Percentiles rank a stretch among this genome's conserved stretches.
phyloP scores from a whole-genome alignment of 1,139 yeast species.

The Suhomyces maxii region DNA sequence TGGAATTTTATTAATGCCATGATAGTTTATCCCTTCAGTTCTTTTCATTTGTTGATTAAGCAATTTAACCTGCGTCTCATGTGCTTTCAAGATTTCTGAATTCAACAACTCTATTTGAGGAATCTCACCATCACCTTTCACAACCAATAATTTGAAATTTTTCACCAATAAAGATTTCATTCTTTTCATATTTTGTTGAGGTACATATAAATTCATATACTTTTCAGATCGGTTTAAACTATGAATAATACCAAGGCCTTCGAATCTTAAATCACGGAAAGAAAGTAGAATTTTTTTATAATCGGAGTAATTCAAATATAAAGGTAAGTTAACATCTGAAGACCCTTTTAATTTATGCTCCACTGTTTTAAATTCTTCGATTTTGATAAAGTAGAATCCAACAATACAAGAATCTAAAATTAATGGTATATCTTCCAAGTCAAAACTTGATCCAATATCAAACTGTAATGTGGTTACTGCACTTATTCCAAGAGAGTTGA shows the following conservation, averaged over 20 bases:
- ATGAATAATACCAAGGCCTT: slow-evolving; percentile 57
- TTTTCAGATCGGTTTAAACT: slow-evolving; percentile 50
- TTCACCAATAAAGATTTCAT: slow-evolving; percentile 16
- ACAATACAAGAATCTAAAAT: slow-evolving; percentile 58
- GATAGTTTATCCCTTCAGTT: slow-evolving; percentile 8
- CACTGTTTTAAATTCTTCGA: slow-evolving; percentile 5
- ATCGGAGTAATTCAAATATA: slow-evolving; percentile 21
- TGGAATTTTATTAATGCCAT: slow-evolving; percentile 33
- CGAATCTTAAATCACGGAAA: slow-evolving; percentile 18
- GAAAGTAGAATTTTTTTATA: slow-evolving; percentile 14
- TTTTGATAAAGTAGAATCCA: slow-evolving; percentile 41
- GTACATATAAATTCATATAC: slow-evolving; percentile 59
- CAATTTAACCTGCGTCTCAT: slow-evolving; percentile 8
- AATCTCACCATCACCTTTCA: slow-evolving; percentile 65
- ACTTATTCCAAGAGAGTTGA: slow-evolving; percentile 35
- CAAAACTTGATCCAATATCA: slow-evolving; percentile 24
- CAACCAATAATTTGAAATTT: slow-evolving; percentile 44
- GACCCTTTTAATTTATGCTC: background rate
- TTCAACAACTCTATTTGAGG: slow-evolving; percentile 36
- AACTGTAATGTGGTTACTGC: slow-evolving; percentile 40
- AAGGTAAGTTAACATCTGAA: slow-evolving; percentile 12
- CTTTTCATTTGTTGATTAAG: slow-evolving; percentile 10
- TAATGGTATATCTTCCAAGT: slow-evolving; percentile 37
- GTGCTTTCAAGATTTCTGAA: slow-evolving; percentile 21
- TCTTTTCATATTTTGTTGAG: slow-evolving; percentile 27